Percentiles rank a stretch among this genome's conserved stretches.
Evolutionary conservation across 2,329 filamentous ascomycete species (phyloP).

Genomic region (Aspergillus ruber): DNA sequence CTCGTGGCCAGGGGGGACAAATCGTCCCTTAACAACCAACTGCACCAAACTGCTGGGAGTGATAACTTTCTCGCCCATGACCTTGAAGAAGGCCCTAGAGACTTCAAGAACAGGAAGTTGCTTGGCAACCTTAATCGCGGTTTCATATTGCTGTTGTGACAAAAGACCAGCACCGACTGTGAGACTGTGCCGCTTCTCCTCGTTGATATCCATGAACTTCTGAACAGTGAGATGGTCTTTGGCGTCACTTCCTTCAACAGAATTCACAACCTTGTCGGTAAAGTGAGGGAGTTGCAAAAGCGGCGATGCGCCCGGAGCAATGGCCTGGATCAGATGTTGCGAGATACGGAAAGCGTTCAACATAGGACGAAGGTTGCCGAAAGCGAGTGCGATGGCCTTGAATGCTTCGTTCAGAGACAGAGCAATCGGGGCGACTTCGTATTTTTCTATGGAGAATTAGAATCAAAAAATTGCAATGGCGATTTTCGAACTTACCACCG

Average conservation of each 20-base stretch:
- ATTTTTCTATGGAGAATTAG: conserved; percentile 56
- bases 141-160: conserved; percentile 67
- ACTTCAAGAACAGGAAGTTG: conserved; percentile 80
- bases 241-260: conserved; percentile 51
- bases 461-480: neutral
- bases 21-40: conserved; percentile 88
- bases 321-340: conserved; percentile 83
- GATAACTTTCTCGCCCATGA: conserved; percentile 86
- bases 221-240: conserved; percentile 74
- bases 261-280: conserved; percentile 52
- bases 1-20: conserved; percentile 77
- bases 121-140: conserved; percentile 67
- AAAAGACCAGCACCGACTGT: conserved; percentile 65
- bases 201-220: conserved; percentile 79
- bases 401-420: conserved; percentile 81
- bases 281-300: conserved; percentile 89
- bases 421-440: conserved; percentile 80
- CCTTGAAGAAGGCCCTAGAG: conserved; percentile 96
- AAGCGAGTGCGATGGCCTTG: conserved; percentile 78
- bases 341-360: conserved; percentile 73
- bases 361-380: conserved; percentile 74
- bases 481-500: conserved; percentile 41
- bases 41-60: conserved; percentile 89
- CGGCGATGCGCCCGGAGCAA: conserved; percentile 75
- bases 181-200: conserved; percentile 64